Conservation (phyloP, 177 flowering plant species). For the Tripterygium wilfordii region DNA sequence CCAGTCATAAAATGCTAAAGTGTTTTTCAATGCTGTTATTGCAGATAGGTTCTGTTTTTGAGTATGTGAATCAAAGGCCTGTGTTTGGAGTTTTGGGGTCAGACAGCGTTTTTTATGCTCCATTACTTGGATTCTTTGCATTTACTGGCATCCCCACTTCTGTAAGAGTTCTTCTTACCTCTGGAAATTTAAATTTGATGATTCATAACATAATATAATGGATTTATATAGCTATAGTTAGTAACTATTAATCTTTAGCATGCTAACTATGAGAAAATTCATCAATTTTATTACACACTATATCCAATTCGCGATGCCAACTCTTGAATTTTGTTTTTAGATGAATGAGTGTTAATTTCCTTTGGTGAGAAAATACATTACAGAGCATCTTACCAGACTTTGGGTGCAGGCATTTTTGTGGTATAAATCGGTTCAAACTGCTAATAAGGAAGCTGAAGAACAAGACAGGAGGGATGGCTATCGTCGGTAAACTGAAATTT, state of each 20-base stretch:
- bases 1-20: too few species aligned
- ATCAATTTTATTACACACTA: conserved; percentile 6
- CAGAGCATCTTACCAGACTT: neutral
- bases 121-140: conserved; percentile 88
- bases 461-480: conserved; percentile 80
- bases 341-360: too few species aligned
- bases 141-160: conserved; percentile 88
- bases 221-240: too few species aligned
- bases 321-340: too few species aligned
- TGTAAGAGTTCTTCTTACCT: too few species aligned
- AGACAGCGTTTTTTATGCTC: conserved; percentile 84
- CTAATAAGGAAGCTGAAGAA: conserved; percentile 92
- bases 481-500: conserved; percentile 28
- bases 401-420: conserved; percentile 67
- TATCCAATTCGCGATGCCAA: neutral
- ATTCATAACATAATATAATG: too few species aligned
- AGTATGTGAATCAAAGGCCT: conserved; percentile 81
- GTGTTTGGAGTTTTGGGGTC: conserved; percentile 76
- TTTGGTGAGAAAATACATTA: too few species aligned
- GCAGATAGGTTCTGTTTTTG: conserved; percentile 95
- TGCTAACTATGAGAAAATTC: too few species aligned
- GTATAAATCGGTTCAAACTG: conserved; percentile 83
- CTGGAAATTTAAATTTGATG: too few species aligned
- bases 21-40: neutral
- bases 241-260: too few species aligned